phyloP scores from a whole-genome alignment of 345 rosid species.

The Euphorbia lathyris region DNA sequence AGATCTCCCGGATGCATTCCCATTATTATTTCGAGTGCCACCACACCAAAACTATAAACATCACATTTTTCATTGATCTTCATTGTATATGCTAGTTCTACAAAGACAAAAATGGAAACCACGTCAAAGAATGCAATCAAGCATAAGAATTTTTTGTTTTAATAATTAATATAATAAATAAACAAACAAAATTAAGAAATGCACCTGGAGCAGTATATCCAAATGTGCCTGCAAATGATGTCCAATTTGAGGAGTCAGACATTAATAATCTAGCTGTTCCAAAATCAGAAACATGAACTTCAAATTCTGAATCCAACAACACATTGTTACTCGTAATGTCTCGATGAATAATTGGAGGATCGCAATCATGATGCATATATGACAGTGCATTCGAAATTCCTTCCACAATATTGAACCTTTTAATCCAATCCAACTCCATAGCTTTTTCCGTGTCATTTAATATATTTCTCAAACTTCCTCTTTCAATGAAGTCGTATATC shows the following conservation, averaged over 20 bases:
- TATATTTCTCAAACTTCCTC: background rate
- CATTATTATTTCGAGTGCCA: background rate
- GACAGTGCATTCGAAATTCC: background rate
- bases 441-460: constrained; percentile 8
- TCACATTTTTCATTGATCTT: background rate
- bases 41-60: background rate
- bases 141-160: too few species aligned
- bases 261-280: background rate
- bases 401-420: constrained; percentile 5
- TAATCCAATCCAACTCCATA: constrained; percentile 12
- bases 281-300: background rate
- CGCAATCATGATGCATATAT: background rate
- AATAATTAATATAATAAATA: too few species aligned
- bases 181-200: too few species aligned
- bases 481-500: background rate
- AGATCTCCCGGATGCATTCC: background rate
- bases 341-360: background rate
- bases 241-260: background rate
- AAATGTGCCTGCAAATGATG: background rate
- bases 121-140: too few species aligned
- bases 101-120: background rate
- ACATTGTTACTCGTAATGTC: background rate
- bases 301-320: background rate
- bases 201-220: background rate
- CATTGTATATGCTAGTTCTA: background rate